Evolutionary conservation across 805 yeast species (phyloP), one percentile per base, ranked within the genome.

Genomic region (Cyberlindnera saturnus): DNA sequence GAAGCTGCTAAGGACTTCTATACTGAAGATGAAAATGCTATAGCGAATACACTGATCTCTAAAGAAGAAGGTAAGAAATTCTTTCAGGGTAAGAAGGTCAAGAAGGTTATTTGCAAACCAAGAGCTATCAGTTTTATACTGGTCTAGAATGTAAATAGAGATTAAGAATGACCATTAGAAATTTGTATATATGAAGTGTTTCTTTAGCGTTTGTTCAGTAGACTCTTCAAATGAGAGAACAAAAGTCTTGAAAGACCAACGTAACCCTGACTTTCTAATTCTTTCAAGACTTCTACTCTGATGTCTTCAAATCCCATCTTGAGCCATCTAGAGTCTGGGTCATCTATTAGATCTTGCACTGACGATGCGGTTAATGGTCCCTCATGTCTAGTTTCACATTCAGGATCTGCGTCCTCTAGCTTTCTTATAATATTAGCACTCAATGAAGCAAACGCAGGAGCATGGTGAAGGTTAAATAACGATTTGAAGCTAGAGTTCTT

Each of bases 101-200:
- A 69, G 43, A 81, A 76, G 52, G 55, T 80, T 39, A 81, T 87
- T 18, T 59, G 73, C 40, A 84, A 81, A 48, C 67, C 67, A 16
- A 51, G 50, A 26, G 51, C 60, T 2, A 48, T 56, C 40, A 54
- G 57, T 32, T 50, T 56, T 36, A 51, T 56, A 19, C 47, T 51
- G 10, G 49, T 30, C 14, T 48, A 26, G 16, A 26, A 17, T 29
- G 18, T 39, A 38, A 26, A 36, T 28, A 35, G 33, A 40, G n/a
- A 30, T 32, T 17, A 38, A 26, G 16, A 28, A 20, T 19, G 9
- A 29, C 10, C 28, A 23, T 23, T 23, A 23, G 20, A 15, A 30
- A 15, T 3, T 10, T 35, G 33, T 36, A 39, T 23, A 38, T 32
- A 34, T n/a, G 30, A 34, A 32, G 14, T 33, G 32, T 7, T 8